These are phyloP conservation scores for Streptanthus diversifolius DNA, from an alignment of 345 rosid species.

Conservation along the genomic window DNA sequence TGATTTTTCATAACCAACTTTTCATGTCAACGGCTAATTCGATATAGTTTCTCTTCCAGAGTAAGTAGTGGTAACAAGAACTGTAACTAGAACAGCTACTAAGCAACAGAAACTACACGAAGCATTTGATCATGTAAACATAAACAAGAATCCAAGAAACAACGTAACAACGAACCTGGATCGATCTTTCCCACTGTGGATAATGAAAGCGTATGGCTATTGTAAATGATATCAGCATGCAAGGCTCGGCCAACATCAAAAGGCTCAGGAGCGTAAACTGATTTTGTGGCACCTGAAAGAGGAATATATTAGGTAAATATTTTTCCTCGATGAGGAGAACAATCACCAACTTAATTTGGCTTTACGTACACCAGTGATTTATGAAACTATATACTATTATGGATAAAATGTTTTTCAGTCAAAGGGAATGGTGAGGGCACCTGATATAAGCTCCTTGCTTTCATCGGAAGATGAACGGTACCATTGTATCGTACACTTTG, in stretches of 20 bases:
- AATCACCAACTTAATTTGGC: background rate
- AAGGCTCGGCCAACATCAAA: conserved; percentile 73
- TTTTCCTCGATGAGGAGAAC: background rate
- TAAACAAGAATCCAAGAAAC: conserved; percentile 14
- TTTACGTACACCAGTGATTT: background rate
- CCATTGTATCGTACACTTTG: conserved; percentile 78
- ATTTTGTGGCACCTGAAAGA: conserved; percentile 82
- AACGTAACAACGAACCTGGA: conserved; percentile 53
- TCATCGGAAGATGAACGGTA: conserved; percentile 68
- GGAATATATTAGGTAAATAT: conserved; percentile 10
- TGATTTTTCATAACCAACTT: background rate
- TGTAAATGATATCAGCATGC: conserved; percentile 59
- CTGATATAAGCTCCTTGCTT: conserved; percentile 86
- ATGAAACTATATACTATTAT: background rate
- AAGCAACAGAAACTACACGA: background rate
- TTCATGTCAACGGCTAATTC: background rate
- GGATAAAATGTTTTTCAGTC: background rate
- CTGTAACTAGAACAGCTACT: background rate
- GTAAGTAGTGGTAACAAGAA: too few relatives aligned
- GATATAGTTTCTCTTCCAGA: background rate
- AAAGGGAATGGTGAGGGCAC: conserved; percentile 31
- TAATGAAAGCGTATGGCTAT: conserved; percentile 52
- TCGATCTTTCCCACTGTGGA: conserved; percentile 71
- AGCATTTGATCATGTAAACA: background rate
- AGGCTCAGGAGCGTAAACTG: conserved; percentile 92